These are phyloP conservation scores for Aspergillus novofumigatus DNA, from an alignment of 2,329 filamentous ascomycete species.

Conservation along the genomic window DNA sequence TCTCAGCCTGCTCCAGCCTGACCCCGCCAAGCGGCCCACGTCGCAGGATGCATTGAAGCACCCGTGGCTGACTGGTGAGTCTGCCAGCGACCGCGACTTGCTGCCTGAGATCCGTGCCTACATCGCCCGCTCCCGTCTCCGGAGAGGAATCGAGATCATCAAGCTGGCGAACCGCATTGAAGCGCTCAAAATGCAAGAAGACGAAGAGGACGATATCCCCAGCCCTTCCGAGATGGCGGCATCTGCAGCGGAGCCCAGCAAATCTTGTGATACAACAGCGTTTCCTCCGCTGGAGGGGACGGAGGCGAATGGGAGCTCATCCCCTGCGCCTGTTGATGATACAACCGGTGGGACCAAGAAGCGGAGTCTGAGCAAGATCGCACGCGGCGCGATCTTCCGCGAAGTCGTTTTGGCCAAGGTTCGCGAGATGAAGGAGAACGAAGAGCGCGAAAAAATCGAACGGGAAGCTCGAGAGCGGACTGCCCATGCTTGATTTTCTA, in stretches of 20 bases:
- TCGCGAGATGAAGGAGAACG: conserved; percentile 81
- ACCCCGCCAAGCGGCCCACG: conserved; percentile 70
- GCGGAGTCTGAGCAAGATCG: conserved; percentile 53
- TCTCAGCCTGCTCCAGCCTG: conserved; percentile 69
- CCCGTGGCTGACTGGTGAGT: conserved; percentile 86
- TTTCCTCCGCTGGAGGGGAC: conserved; percentile 21
- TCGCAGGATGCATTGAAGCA: conserved; percentile 79
- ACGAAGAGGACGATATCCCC: conserved; percentile 69
- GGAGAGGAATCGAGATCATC: conserved; percentile 91
- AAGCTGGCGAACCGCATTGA: conserved; percentile 96
- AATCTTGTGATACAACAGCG: conserved; percentile 19
- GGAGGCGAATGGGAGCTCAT: conserved; percentile 6
- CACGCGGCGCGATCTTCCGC: conserved; percentile 75
- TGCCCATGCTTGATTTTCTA: conserved; percentile 16
- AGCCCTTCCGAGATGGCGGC: conserved; percentile 56
- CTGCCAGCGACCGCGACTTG: conserved; percentile 92
- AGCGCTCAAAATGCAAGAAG: conserved; percentile 86
- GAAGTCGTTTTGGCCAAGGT: conserved; percentile 94
- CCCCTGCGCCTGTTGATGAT: conserved; percentile 14
- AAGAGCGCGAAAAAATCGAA: conserved; percentile 67
- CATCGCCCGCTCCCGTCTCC: conserved; percentile 84
- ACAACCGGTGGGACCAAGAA: conserved; percentile 40
- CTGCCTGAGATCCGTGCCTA: conserved; percentile 94
- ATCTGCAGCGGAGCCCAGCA: conserved; percentile 41
- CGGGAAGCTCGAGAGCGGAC: conserved; percentile 49